A percentile compares a stretch with the other conserved stretches of the same genome.
phyloP scores from a whole-genome alignment of 75 land plant species.

The Cupressus sempervirens region DNA sequence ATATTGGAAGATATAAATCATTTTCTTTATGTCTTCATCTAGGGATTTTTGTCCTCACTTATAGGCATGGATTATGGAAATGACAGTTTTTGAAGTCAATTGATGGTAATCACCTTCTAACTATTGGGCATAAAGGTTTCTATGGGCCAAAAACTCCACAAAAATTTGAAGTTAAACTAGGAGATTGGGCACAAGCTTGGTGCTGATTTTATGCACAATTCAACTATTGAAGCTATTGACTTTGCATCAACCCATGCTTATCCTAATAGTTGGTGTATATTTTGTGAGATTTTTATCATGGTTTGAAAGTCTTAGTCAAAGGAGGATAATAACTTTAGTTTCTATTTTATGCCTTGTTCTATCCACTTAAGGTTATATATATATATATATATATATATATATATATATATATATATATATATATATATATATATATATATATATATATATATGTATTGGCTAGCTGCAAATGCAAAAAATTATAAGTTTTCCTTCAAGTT shows the following conservation, averaged over 20 bases:
- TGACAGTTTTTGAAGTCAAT: conserved; percentile 67
- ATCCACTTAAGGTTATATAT: not conserved
- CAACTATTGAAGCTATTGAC: conserved; percentile 52
- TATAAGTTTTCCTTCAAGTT: too few species aligned
- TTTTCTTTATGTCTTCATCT: conserved; percentile 3
- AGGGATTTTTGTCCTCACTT: not conserved
- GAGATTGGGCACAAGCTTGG: conserved; percentile 55
- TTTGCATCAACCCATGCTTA: conserved; percentile 89
- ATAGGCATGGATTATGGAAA: conserved; percentile 86
- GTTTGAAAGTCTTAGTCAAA: not conserved
- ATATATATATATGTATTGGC: too few species aligned
- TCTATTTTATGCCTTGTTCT: not conserved
- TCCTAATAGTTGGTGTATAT: conserved; percentile 76
- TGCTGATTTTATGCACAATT: conserved; percentile 78
- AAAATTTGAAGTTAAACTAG: conserved; percentile 48
- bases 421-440: too few species aligned
- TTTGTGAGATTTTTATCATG: not conserved
- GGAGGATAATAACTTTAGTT: not conserved
- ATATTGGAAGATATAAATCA: not conserved
- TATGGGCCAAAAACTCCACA: conserved; percentile 56
- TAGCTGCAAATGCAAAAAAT: too few species aligned
- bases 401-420: too few species aligned
- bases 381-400: too few species aligned
- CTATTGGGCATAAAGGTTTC: conserved; percentile 84
- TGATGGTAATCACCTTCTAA: conserved; percentile 71